Evolutionary conservation across 768 basidiomycete genomes (phyloP).

Genomic region (Daedaleopsis sinensis): DNA sequence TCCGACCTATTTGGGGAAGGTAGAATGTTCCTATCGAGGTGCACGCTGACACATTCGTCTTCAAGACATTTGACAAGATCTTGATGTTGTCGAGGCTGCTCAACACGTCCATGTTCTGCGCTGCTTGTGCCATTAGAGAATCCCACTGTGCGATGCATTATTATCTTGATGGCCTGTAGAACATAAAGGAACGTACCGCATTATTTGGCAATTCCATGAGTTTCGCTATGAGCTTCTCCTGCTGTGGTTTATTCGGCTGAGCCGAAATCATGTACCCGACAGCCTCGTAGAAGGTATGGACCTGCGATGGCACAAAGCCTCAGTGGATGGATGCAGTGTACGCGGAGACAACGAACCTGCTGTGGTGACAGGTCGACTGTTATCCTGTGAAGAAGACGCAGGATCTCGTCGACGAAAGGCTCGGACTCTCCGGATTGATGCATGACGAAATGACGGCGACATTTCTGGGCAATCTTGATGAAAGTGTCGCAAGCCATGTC

Average conservation of each 20-base stretch:
- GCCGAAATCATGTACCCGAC: slow-evolving; percentile 99
- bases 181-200: slow-evolving; percentile 61
- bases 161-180: background rate
- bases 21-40: slow-evolving; percentile 97
- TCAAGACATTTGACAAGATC: slow-evolving; percentile 93
- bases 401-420: slow-evolving; percentile 97
- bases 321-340: background rate
- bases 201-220: slow-evolving; percentile 98
- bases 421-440: slow-evolving; percentile 96
- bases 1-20: slow-evolving; percentile 92
- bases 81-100: slow-evolving; percentile 93
- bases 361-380: slow-evolving; percentile 93
- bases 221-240: slow-evolving; percentile 92
- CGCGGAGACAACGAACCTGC: slow-evolving; percentile 47
- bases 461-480: slow-evolving; percentile 99
- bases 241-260: slow-evolving; percentile 96
- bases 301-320: slow-evolving; percentile 36
- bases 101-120: slow-evolving; percentile 89
- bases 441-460: slow-evolving; percentile 97
- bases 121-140: slow-evolving; percentile 93
- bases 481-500: slow-evolving; percentile 99
- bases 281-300: slow-evolving; percentile 99
- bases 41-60: slow-evolving; percentile 98
- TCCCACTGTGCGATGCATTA: slow-evolving; percentile 74
- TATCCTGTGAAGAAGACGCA: slow-evolving; percentile 88